A percentile compares a stretch with the other conserved stretches of the same genome.
These are phyloP conservation scores for Gremmenia infestans DNA, from an alignment of 2,329 filamentous ascomycete genomes.

Conservation along the genomic window DNA sequence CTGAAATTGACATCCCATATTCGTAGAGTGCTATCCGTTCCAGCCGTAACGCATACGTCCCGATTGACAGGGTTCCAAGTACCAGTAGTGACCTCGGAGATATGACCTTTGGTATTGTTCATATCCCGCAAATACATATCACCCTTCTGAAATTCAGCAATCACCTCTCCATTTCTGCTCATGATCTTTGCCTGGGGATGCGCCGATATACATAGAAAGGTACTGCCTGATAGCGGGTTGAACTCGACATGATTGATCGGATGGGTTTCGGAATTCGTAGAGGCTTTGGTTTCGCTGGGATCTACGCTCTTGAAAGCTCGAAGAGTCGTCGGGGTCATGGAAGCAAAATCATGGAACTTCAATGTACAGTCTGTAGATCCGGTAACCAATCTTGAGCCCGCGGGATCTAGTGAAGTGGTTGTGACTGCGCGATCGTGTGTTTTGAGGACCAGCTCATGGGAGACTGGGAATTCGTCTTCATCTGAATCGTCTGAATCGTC, in stretches of 20 bases:
- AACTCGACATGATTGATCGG: slow-evolving; percentile 83
- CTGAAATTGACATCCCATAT: slow-evolving; percentile 97
- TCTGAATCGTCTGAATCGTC: slow-evolving; percentile 54
- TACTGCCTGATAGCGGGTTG: slow-evolving; percentile 72
- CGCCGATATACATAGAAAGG: slow-evolving; percentile 82
- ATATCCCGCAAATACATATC: slow-evolving; percentile 98
- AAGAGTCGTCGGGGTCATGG: slow-evolving; percentile 91
- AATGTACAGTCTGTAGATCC: slow-evolving; percentile 86
- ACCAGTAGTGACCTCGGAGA: slow-evolving; percentile 84
- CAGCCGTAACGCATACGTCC: slow-evolving; percentile 83
- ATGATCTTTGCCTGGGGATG: slow-evolving; percentile 88
- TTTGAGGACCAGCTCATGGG: slow-evolving; percentile 88
- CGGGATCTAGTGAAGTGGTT: slow-evolving; percentile 75
- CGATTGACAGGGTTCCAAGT: slow-evolving; percentile 86
- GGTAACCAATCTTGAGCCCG: slow-evolving; percentile 80
- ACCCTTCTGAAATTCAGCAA: slow-evolving; percentile 90
- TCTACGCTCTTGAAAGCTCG: slow-evolving; percentile 91
- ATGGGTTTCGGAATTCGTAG: slow-evolving; percentile 73
- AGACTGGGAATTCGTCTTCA: slow-evolving; percentile 82
- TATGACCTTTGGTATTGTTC: slow-evolving; percentile 95
- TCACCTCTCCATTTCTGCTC: slow-evolving; percentile 77
- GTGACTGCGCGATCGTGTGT: slow-evolving; percentile 88
- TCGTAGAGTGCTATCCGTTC: slow-evolving; percentile 88
- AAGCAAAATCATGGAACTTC: slow-evolving; percentile 91
- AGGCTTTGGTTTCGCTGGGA: slow-evolving; percentile 70